Percentiles rank a stretch among this genome's conserved stretches.
Conservation (phyloP, 345 rosid species). For the Gossypium longicalyx region DNA sequence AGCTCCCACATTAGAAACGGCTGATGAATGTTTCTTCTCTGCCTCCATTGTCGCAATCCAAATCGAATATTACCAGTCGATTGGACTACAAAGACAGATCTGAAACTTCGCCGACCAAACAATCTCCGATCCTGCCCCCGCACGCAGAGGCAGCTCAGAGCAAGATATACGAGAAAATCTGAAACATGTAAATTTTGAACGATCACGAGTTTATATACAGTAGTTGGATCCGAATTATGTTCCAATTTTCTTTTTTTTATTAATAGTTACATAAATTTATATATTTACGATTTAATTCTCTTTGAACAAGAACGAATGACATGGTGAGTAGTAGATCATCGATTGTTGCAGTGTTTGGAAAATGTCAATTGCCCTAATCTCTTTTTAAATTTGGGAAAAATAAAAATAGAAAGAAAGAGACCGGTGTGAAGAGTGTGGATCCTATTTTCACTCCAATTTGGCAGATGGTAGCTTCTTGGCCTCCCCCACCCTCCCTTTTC, state of each 20-base stretch:
- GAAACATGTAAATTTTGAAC: not conserved
- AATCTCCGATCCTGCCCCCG: not conserved
- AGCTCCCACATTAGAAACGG: slow-evolving; percentile 18
- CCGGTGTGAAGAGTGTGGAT: not conserved
- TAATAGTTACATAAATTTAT: not conserved
- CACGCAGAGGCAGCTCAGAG: not conserved
- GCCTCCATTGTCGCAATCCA: slow-evolving; percentile 9
- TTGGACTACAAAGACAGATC: slow-evolving; percentile 4
- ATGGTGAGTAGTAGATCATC: no score
- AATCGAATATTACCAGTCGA: not conserved
- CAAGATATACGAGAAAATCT: not conserved
- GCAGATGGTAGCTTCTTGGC: not conserved
- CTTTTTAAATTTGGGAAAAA: not conserved
- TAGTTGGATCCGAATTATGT: not conserved
- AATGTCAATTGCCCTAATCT: no score
- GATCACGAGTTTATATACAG: not conserved
- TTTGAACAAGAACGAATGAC: no score
- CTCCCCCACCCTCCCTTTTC: not conserved
- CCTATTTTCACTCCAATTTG: not conserved
- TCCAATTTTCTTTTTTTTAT: not conserved
- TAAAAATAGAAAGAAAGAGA: not conserved
- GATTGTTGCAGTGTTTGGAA: no score
- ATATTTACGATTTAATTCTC: not conserved
- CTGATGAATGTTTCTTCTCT: slow-evolving; percentile 9
- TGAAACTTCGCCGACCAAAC: not conserved